Base-by-base conservation (phyloP, 2,329 filamentous ascomycete species). In the Catunica adiposa region DNA sequence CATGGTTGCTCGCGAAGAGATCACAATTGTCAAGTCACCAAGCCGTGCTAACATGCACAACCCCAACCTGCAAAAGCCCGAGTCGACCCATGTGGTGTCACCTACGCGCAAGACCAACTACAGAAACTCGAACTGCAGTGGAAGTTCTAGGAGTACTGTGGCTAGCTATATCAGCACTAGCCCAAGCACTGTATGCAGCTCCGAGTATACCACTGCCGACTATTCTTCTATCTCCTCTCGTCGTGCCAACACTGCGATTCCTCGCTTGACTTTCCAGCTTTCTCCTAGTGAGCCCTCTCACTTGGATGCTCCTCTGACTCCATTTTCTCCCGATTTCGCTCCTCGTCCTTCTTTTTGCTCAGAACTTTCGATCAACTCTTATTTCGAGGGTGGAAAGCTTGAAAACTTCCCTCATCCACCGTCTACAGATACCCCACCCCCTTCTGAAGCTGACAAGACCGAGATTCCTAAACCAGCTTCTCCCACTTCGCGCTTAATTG, bases 1-100 rank as follows among this genome's bases (percentile, higher is more conserved):
- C 23, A 80, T 81, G 78, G 66, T 71, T 50, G 76, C 78, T n/a
- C 71, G 78, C 51, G 73, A 79, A 51, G 75, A 75, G 62, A 61
- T 67, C 17, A 64, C 65, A 31, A 60, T 50, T 29, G 23, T 63
- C 17, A 63, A 65, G 31, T 63, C 23, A 51, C 61, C 34, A 58
- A 65, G 64, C 31, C 65, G 58, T 17, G 52, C 54, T n/a, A 55
- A 52, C 31, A 26, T 58, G 37, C 37, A 26, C 26, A 53, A 34
- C 50, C 25, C 51, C 20, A 58, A 52, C 9, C 56, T 55, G 15
- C 38, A 52, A 46, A 55, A 51, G 47, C 57, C 54, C 31, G 55
- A 52, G 26, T 57, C 55, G 37, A 23, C 40, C 11, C 55, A 57
- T 57, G 57, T 56, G 7, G 57, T 58, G 42, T 58, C 57, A 55